Evolutionary conservation across 768 basidiomycete species (phyloP).

Genomic region (Pisolithus albus): DNA sequence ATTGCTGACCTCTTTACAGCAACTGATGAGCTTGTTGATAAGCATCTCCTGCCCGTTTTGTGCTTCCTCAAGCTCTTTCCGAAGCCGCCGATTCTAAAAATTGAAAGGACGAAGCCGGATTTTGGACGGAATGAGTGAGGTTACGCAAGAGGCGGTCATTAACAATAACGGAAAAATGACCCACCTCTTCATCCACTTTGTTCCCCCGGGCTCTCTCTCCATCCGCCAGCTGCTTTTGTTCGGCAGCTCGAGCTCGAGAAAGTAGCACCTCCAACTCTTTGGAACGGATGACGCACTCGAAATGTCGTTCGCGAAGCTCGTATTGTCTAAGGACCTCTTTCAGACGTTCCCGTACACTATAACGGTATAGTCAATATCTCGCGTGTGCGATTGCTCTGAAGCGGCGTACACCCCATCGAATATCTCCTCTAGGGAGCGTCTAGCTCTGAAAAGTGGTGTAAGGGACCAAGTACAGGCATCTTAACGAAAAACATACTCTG

Average conservation of each 20-base stretch:
- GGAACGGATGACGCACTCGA: slow-evolving; percentile 86
- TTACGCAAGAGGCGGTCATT: not conserved
- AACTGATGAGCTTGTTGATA: slow-evolving; percentile 77
- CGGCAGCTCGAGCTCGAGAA: slow-evolving; percentile 80
- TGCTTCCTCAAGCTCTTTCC: slow-evolving; percentile 73
- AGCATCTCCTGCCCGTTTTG: slow-evolving; percentile 73
- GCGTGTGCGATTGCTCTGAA: slow-evolving; percentile 1
- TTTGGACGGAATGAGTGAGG: not conserved
- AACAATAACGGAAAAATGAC: slow-evolving; percentile 7
- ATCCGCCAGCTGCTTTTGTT: slow-evolving; percentile 78
- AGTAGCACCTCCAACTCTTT: slow-evolving; percentile 87
- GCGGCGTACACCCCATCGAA: slow-evolving; percentile 75
- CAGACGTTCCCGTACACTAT: slow-evolving; percentile 75
- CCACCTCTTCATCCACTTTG: slow-evolving; percentile 71
- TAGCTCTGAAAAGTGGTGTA: slow-evolving; percentile 43
- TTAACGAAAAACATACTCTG: slow-evolving; percentile 47
- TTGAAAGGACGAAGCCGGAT: not conserved
- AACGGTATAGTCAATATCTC: not conserved
- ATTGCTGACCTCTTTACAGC: slow-evolving; percentile 75
- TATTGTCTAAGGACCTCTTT: slow-evolving; percentile 85
- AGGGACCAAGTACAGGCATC: not conserved
- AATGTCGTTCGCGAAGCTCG: slow-evolving; percentile 85
- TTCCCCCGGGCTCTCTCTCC: slow-evolving; percentile 63
- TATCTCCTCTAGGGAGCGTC: slow-evolving; percentile 70
- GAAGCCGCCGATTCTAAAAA: slow-evolving; percentile 55